Base-by-base conservation (phyloP, 2,329 filamentous ascomycete species). In the Fusarium drepaniforme region DNA sequence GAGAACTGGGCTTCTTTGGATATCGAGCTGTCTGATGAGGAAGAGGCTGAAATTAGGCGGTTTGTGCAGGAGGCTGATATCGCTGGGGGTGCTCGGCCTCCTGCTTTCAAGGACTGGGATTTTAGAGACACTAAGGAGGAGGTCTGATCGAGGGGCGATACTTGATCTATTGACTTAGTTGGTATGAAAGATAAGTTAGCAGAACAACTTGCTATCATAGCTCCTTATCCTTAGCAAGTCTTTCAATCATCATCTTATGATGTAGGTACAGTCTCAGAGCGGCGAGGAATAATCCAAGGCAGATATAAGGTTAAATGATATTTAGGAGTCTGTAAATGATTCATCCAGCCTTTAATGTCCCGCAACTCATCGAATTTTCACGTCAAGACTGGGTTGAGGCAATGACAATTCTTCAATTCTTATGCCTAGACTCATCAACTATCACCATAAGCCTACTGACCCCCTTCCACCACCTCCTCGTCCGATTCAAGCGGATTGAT, bases 1-100 rank as follows among this genome's bases (percentile, higher is more conserved):
- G 82, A 86, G 67, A 88, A 88, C 60, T 75, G 81, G 33, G 81
- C 67, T 2, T 79, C 81, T 5, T 44, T 80, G 25, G 58, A 80
- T 13, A 71, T 85, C 0, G 13, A 69, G 33, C 53, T 84, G n/a
- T 77, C 74, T 0, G 61, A 75, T 7, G 80, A 79, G 23, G 82
- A 84, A 16, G 79, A 82, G 35, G 70, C 67, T 30, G 76, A 80
- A 28, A 75, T 85, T 18, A 65, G 78, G 12, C 25, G 30, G 0
- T 70, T 77, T 63, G 37, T 71, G 28, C 65, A 75, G 44, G 37
- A 21, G 3, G 57, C 53, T 21, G 51, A 73, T 49, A 38, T 77
- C 38, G 59, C 70, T 33, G 68, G 74, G 8, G 25, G 46, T 25
- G 13, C 56, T 13, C 2, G 16, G 18, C 13, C 58, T 16, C 64